Percentiles rank a stretch among this genome's conserved stretches.
Conservation (phyloP, 2,329 filamentous ascomycete genomes). For the Fusarium poae region DNA sequence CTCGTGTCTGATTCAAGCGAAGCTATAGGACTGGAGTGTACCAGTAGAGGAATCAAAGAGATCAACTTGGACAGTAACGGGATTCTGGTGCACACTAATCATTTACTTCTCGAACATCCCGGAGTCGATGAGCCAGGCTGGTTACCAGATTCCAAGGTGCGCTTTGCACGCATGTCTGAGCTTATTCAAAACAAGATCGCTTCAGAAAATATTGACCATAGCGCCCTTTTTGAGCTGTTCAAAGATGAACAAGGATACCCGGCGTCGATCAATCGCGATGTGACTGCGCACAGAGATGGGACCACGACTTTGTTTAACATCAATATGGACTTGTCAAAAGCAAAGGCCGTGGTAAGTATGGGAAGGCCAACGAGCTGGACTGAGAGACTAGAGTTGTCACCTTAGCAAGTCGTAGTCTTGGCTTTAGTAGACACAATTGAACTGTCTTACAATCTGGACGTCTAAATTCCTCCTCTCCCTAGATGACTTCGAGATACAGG, state of each 20-base stretch:
- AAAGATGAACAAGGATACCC: constrained; percentile 41
- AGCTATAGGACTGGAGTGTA: constrained; percentile 43
- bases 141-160: constrained; percentile 29
- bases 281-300: not conserved
- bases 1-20: constrained; percentile 30
- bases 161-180: constrained; percentile 19
- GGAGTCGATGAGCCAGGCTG: constrained; percentile 34
- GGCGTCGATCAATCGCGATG: constrained; percentile 33
- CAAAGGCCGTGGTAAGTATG: constrained; percentile 20
- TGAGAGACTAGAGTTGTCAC: constrained; percentile 19
- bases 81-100: constrained; percentile 36
- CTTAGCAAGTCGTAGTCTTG: not conserved
- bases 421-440: rapidly evolving
- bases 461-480: no score
- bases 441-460: not conserved
- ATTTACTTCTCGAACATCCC: constrained; percentile 36
- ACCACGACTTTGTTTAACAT: constrained; percentile 41
- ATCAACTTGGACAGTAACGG: constrained; percentile 19
- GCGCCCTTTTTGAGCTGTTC: constrained; percentile 37
- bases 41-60: constrained; percentile 35
- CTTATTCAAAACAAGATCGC: constrained; percentile 7
- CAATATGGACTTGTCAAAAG: constrained; percentile 30
- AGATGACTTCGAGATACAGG: constrained; percentile 8
- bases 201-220: not conserved
- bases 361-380: constrained; percentile 30